A percentile compares a stretch with the other conserved stretches of the same genome.
phyloP scores from a whole-genome alignment of 2,329 filamentous ascomycete genomes.

The Claviceps capensis region DNA sequence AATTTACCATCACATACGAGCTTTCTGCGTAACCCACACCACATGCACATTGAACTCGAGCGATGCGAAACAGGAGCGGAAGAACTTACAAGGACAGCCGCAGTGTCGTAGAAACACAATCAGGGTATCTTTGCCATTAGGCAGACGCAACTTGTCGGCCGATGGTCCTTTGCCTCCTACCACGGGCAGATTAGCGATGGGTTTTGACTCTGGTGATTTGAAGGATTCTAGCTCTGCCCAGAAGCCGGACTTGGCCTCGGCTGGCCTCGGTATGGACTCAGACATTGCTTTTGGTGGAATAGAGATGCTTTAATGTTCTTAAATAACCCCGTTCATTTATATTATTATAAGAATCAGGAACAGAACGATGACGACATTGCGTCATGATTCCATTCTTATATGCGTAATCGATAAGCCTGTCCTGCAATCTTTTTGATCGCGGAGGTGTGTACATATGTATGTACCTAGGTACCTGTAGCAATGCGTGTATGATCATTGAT shows the following conservation, averaged over 20 bases:
- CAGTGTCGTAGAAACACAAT: constrained; percentile 60
- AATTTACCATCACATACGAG: too few relatives aligned
- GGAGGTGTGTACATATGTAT: too few relatives aligned
- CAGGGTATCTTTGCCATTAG: constrained; percentile 41
- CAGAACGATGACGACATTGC: background rate
- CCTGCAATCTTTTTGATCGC: background rate
- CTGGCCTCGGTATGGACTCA: background rate
- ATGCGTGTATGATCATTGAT: too few relatives aligned
- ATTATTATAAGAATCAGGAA: background rate
- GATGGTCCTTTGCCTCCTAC: constrained; percentile 43
- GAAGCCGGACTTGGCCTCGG: constrained; percentile 11
- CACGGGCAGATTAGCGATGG: constrained; percentile 32
- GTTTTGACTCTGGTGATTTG: constrained; percentile 26
- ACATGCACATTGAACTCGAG: too few relatives aligned
- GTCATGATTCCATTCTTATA: background rate
- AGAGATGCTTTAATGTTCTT: background rate
- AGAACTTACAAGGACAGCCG: constrained; percentile 53
- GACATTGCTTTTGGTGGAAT: constrained; percentile 1
- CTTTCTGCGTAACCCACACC: too few relatives aligned
- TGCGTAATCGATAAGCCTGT: background rate
- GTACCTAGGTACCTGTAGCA: too few relatives aligned
- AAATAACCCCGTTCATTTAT: too few relatives aligned
- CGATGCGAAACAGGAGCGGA: background rate
- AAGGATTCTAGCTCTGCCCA: constrained; percentile 27
- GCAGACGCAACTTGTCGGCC: constrained; percentile 36